phyloP scores from a whole-genome alignment of 2,329 filamentous ascomycete species.

The Colletotrichum noveboracense region DNA sequence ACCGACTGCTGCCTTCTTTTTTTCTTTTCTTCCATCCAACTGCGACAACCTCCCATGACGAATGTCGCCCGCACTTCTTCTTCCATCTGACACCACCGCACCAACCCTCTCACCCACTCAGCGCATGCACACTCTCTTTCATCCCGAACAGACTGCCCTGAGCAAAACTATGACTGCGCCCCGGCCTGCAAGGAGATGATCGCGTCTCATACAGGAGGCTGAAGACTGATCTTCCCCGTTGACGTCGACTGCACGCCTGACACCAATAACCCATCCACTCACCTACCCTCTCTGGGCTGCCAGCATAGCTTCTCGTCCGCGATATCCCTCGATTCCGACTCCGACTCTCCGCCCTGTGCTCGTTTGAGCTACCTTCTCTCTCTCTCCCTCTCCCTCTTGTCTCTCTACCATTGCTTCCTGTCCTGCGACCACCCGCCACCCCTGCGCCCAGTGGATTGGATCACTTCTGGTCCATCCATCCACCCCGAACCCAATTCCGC shows the following conservation, averaged over 20 bases:
- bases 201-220: constrained; percentile 12
- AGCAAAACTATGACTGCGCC: constrained; percentile 10
- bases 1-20: neutral
- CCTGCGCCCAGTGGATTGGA: constrained; percentile 4
- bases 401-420: constrained; percentile 1
- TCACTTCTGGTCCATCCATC: constrained; percentile 3
- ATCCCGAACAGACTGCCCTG: neutral
- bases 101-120: neutral
- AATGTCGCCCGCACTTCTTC: neutral
- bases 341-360: neutral
- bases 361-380: constrained; percentile 1
- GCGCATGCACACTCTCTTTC: neutral
- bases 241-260: neutral
- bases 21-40: neutral
- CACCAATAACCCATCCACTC: neutral
- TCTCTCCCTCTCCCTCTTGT: neutral
- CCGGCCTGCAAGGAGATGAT: constrained; percentile 21
- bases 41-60: neutral
- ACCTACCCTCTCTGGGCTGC: neutral
- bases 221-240: constrained; percentile 5
- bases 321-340: neutral
- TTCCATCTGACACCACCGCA: neutral
- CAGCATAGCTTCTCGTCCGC: neutral
- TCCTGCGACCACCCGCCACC: constrained; percentile 14
- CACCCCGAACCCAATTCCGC: neutral